Base-by-base conservation (phyloP, 2,329 filamentous ascomycete species). In the Colletotrichum tabaci region DNA sequence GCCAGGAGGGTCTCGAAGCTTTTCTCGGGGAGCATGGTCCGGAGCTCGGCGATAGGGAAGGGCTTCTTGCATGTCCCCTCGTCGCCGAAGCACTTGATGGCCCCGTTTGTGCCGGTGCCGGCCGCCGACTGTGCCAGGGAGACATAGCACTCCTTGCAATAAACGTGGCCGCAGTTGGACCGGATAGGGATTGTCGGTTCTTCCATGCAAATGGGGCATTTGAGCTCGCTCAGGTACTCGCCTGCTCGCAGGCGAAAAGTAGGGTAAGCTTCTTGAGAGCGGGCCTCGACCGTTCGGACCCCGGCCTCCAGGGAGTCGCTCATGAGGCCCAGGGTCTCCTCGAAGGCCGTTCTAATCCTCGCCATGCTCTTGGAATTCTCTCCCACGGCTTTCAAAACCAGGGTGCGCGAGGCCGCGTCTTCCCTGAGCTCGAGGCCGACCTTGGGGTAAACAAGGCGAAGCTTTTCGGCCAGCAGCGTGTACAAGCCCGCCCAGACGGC, bases 91-190 rank as follows among this genome's bases (percentile, higher is more conserved):
- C 61, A 63, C 3, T 16, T 21, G 12, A 63, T 44, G 5, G 46
- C 40, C 10, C 21, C 10, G 4, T 55, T 8, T 6, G 13, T 44
- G 3, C 23, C 10, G 2, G 21, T 16, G 9, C 5, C 23, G 13
- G 46, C 46, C n/a, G 4, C 12, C 8, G 38, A 16, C 0, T 16
- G 3, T 10, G 26, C 12, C 38, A 52, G 12, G 10, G 15, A 21
- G 0, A 15, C 21, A 13, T 53, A 63, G 47, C 61, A 63, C 3
- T 10, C 23, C 7, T 16, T 9, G 38, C 61, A 63, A 23, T 63
- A 63, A 6, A 63, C 18, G 21, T 63, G 61, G 0, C 49, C 61
- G 38, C 61, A 63, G 26, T 10, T n/a, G 38, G 61, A 52, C 10
- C 8, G 15, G 12, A 63, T 7, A 15, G 61, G 49, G 1, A 30